phyloP scores from a whole-genome alignment of 2,329 filamentous ascomycete species.

The Aspergillus sp. region DNA sequence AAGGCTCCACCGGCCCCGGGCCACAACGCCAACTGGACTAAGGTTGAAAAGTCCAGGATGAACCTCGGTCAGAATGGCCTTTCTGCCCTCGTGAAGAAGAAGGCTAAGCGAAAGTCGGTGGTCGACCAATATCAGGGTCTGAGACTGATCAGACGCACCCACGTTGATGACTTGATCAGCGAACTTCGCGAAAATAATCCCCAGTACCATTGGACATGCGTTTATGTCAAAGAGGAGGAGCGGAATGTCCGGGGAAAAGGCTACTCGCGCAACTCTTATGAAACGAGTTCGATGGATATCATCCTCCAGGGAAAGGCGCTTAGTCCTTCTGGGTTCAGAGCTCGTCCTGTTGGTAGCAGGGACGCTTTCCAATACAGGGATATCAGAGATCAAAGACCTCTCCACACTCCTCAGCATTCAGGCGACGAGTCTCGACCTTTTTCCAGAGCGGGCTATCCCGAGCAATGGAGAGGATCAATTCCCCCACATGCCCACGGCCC shows the following conservation, averaged over 20 bases:
- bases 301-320: slow-evolving; percentile 37
- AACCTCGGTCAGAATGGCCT: slow-evolving; percentile 38
- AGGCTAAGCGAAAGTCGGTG: slow-evolving; percentile 32
- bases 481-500: slow-evolving; percentile 12
- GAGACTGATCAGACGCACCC: slow-evolving; percentile 33
- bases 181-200: slow-evolving; percentile 35
- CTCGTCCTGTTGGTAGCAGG: slow-evolving; percentile 23
- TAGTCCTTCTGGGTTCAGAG: slow-evolving; percentile 21
- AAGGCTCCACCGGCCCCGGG: slow-evolving; percentile 36
- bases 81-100: slow-evolving; percentile 34
- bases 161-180: slow-evolving; percentile 42
- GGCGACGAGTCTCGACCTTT: slow-evolving; percentile 12
- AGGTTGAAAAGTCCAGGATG: slow-evolving; percentile 36
- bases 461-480: slow-evolving; percentile 10
- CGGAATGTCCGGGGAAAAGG: slow-evolving; percentile 34
- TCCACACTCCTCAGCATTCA: slow-evolving; percentile 9
- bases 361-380: slow-evolving; percentile 20
- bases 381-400: slow-evolving; percentile 15
- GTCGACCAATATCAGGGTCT: slow-evolving; percentile 37
- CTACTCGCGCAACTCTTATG: slow-evolving; percentile 32
- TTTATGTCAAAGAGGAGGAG: slow-evolving; percentile 40
- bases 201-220: slow-evolving; percentile 43
- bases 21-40: slow-evolving; percentile 37
- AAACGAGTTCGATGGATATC: slow-evolving; percentile 40
- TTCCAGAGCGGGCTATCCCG: slow-evolving; percentile 1